Conservation (phyloP, 352 stramenopile genomes). For the Pythium apleroticum region DNA sequence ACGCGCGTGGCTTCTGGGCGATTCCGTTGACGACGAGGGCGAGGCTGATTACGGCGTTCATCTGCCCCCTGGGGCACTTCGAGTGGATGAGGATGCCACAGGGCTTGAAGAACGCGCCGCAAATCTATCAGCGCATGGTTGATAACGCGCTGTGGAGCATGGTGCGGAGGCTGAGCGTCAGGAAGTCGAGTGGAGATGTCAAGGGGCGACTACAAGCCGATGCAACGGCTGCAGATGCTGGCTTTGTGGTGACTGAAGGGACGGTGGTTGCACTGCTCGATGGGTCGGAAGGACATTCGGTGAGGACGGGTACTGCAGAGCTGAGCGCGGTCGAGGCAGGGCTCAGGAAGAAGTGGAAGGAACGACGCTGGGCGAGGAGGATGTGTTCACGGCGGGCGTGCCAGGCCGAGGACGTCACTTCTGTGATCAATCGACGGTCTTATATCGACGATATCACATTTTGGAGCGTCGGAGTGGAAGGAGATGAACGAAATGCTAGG, state of each 20-base stretch:
- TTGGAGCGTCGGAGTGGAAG: conserved; percentile 10
- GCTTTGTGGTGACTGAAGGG: not conserved
- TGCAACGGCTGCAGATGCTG: too few relatives aligned
- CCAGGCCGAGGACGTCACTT: not conserved
- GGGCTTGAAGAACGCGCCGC: conserved; percentile 20
- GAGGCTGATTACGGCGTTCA: conserved; percentile 13
- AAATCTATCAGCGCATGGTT: conserved; percentile 19
- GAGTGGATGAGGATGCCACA: conserved; percentile 17
- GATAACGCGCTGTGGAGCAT: conserved; percentile 17
- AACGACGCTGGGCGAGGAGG: not conserved
- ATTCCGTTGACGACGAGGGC: conserved; percentile 5
- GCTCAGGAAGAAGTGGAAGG: not conserved
- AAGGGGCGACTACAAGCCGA: not conserved
- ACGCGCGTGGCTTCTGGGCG: conserved; percentile 11
- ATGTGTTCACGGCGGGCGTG: not conserved
- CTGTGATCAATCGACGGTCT: conserved; percentile 14
- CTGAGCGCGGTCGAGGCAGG: not conserved
- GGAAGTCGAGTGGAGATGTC: not conserved
- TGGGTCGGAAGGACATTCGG: not conserved
- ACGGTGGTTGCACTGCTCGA: not conserved
- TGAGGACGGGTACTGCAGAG: not conserved
- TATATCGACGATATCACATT: conserved; percentile 36
- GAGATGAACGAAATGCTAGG: conserved; percentile 13
- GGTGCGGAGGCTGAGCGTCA: not conserved
- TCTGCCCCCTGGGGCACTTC: conserved; percentile 15